Conservation (phyloP, 148 eudicot genomes). For the Rhododendron kiyosumense region DNA sequence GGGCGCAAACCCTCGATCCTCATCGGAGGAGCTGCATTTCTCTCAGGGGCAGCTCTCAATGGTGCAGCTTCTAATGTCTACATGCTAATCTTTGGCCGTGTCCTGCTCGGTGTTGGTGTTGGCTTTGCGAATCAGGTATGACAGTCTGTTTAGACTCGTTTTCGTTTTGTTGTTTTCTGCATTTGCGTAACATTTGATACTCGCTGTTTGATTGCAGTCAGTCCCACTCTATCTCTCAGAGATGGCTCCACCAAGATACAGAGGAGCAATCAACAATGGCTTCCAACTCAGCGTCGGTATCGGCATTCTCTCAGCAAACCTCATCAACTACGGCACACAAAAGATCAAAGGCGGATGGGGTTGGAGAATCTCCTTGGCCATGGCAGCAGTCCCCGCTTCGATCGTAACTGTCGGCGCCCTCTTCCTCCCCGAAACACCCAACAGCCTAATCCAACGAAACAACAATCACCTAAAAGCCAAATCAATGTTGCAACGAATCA, state of each 20-base stretch:
- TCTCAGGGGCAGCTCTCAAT: conserved; percentile 30
- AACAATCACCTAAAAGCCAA: not conserved
- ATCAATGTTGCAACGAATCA: not conserved
- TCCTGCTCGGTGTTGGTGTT: conserved; percentile 45
- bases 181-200: not conserved
- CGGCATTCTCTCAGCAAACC: too few relatives aligned
- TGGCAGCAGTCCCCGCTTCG: too few relatives aligned
- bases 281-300: too few relatives aligned
- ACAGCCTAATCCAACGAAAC: not conserved
- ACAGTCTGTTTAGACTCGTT: not conserved
- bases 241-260: too few relatives aligned
- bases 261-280: too few relatives aligned
- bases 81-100: conserved; percentile 44
- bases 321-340: too few relatives aligned
- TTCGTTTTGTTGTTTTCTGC: too few relatives aligned
- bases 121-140: conserved; percentile 52
- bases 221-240: too few relatives aligned
- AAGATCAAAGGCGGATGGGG: too few relatives aligned
- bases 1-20: conserved; percentile 44
- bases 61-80: conserved; percentile 29
- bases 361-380: too few relatives aligned
- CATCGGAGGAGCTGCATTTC: conserved; percentile 29
- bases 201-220: not conserved
- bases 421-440: too few relatives aligned
- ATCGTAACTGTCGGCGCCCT: too few relatives aligned